phyloP scores from a whole-genome alignment of 495 filamentous ascomycete genomes.

The Talaromyces stipitatus region DNA sequence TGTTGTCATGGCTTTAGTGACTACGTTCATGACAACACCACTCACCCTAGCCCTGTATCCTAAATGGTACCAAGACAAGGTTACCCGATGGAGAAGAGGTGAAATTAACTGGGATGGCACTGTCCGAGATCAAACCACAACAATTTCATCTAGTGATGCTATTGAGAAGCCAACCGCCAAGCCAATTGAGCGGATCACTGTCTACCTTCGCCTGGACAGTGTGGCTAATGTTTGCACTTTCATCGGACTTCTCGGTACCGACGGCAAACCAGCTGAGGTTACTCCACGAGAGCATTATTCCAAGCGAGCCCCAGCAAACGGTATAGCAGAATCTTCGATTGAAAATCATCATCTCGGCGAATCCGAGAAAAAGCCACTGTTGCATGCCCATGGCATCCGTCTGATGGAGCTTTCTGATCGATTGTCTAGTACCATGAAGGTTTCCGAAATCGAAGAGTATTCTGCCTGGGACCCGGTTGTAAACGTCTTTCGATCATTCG shows the following conservation, averaged over 20 bases:
- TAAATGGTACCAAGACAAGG: slow-evolving; percentile 82
- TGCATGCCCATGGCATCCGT: slow-evolving; percentile 80
- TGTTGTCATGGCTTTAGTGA: slow-evolving; percentile 94
- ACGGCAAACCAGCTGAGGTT: slow-evolving; percentile 11
- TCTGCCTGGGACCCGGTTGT: slow-evolving; percentile 77
- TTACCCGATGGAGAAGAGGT: slow-evolving; percentile 81
- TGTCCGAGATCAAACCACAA: slow-evolving; percentile 17
- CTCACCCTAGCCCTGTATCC: slow-evolving; percentile 74
- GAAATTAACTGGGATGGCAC: slow-evolving; percentile 91
- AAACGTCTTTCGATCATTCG: slow-evolving; percentile 86
- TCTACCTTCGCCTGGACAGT: slow-evolving; percentile 82
- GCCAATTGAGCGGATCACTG: slow-evolving; percentile 42
- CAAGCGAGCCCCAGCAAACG: slow-evolving; percentile 19
- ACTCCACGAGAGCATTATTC: slow-evolving; percentile 42
- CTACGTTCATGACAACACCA: slow-evolving; percentile 87
- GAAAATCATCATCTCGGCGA: slow-evolving; percentile 8
- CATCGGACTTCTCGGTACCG: slow-evolving; percentile 57
- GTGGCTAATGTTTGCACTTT: slow-evolving; percentile 82
- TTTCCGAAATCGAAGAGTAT: slow-evolving; percentile 73
- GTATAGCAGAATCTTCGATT: slow-evolving; percentile 10
- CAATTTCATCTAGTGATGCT: slow-evolving; percentile 24
- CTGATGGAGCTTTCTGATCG: slow-evolving; percentile 87
- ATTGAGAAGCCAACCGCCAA: slow-evolving; percentile 23
- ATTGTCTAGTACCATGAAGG: slow-evolving; percentile 91
- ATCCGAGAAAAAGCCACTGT: slow-evolving; percentile 26